Evolutionary conservation across 192 early-diverging fungal species (phyloP).

Genomic region (Gigaspora rosea): DNA sequence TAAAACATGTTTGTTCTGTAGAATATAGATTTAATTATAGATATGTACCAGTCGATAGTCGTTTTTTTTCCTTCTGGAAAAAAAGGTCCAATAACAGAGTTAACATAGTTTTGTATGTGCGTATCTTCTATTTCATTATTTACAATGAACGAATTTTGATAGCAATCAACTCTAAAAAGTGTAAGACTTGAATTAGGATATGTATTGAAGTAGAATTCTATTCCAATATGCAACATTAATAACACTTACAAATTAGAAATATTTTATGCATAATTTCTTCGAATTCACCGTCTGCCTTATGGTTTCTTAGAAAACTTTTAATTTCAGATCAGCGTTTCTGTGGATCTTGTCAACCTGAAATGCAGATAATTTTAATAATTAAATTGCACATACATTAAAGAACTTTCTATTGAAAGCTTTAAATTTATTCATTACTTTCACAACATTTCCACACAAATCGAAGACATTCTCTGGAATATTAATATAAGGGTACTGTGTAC

Average conservation of each 20-base stretch:
- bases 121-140: not conserved
- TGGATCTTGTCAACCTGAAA: too few species aligned
- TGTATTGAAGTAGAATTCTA: not conserved
- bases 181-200: not conserved
- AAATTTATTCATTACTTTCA: too few species aligned
- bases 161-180: not conserved
- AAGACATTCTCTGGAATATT: too few species aligned
- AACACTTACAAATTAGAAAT: not conserved
- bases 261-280: not conserved
- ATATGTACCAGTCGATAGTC: slow-evolving; percentile 1
- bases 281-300: not conserved
- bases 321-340: too few species aligned
- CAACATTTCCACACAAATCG: too few species aligned
- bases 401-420: too few species aligned
- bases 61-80: slow-evolving; percentile 8
- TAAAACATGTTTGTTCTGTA: not conserved
- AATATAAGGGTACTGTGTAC: too few species aligned
- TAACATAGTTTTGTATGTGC: not conserved
- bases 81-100: not conserved
- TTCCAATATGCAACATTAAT: not conserved
- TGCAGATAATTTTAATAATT: too few species aligned
- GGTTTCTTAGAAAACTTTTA: not conserved
- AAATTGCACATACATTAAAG: too few species aligned
- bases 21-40: not conserved
- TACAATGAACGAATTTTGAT: not conserved